A percentile compares a stretch with the other conserved stretches of the same genome.
These are phyloP conservation scores for Zopfia rhizophila DNA, from an alignment of 2,329 filamentous ascomycete species.

Conservation along the genomic window DNA sequence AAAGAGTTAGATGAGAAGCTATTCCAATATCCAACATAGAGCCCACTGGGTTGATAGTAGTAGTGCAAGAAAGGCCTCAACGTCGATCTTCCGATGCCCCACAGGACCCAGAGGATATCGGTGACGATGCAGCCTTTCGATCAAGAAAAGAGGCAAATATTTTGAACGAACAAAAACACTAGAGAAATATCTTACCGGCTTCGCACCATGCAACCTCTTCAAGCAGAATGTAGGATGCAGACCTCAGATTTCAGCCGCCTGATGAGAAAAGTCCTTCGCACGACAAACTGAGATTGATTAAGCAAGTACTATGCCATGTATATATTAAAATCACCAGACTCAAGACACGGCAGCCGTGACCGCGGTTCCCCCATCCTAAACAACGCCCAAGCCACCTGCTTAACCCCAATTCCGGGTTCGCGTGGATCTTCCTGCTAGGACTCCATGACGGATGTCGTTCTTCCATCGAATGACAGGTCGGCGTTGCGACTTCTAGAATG, in stretches of 20 bases:
- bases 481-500: slow-evolving; percentile 21
- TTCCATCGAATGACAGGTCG: slow-evolving; percentile 24
- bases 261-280: neutral
- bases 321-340: neutral
- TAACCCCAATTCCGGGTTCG: slow-evolving; percentile 25
- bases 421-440: slow-evolving; percentile 6
- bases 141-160: no score
- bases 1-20: no score
- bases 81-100: no score
- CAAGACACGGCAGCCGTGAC: neutral
- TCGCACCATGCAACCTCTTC: no score
- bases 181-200: no score
- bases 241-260: neutral
- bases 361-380: neutral
- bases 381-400: neutral
- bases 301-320: neutral
- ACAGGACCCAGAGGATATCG: no score
- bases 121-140: no score
- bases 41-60: no score
- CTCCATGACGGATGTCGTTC: slow-evolving; percentile 2
- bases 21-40: no score
- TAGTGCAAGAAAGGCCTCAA: no score
- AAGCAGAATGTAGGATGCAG: no score
- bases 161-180: no score
- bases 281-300: neutral